phyloP scores from a whole-genome alignment of 352 stramenopile genomes.

The Blastocystis sp. region DNA sequence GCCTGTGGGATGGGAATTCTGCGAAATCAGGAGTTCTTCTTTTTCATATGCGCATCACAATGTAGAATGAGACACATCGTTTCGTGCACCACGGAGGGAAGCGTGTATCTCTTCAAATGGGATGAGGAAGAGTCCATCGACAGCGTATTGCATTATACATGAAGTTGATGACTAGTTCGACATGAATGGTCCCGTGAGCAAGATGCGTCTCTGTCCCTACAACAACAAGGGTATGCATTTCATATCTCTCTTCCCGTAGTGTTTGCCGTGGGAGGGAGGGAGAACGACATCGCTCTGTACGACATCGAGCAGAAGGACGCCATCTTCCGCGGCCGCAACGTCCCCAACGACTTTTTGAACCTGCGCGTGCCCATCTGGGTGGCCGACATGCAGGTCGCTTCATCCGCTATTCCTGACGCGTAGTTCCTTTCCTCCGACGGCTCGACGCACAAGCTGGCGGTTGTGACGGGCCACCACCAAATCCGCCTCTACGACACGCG shows the following conservation, averaged over 20 bases:
- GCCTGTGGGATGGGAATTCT: conserved; percentile 24
- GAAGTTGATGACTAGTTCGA: conserved; percentile 19
- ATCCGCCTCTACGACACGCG: conserved; percentile 83
- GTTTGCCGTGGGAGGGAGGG: conserved; percentile 79
- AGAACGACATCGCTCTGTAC: conserved; percentile 80
- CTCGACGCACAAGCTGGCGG: conserved; percentile 76
- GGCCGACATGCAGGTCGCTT: conserved; percentile 74
- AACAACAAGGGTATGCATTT: conserved; percentile 21
- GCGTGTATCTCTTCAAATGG: conserved; percentile 47
- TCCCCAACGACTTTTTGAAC: conserved; percentile 81
- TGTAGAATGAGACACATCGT: conserved; percentile 27
- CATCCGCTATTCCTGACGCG: background rate
- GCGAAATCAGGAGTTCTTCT: background rate
- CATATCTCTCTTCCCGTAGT: background rate
- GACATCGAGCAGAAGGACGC: conserved; percentile 79
- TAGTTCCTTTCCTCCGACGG: conserved; percentile 73
- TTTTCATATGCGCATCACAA: background rate
- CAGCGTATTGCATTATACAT: background rate
- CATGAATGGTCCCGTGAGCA: conserved; percentile 18
- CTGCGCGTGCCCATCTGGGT: conserved; percentile 85
- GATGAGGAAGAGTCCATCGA: background rate
- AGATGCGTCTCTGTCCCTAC: conserved; percentile 59
- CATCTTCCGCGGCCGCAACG: conserved; percentile 82
- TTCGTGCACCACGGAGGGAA: conserved; percentile 14
- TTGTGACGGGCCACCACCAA: conserved; percentile 79